phyloP scores from a whole-genome alignment of 495 filamentous ascomycete genomes.

The Terfezia claveryi region DNA sequence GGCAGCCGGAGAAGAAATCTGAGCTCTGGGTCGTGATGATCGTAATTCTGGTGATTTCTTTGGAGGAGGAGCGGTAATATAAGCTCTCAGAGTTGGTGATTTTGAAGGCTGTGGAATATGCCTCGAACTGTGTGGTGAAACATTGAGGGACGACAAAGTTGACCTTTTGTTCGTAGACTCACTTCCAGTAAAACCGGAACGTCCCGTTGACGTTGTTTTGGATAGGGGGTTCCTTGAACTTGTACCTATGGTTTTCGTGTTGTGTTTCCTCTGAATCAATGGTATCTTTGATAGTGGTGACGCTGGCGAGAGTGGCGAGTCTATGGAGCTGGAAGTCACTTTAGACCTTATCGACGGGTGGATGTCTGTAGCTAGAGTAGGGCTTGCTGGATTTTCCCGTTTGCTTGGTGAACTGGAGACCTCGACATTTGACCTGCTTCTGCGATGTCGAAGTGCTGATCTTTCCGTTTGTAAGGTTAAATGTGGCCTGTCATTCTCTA shows the following conservation, averaged over 20 bases:
- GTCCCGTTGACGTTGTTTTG: no score
- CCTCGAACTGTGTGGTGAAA: constrained; percentile 17
- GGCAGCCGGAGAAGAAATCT: constrained; percentile 4
- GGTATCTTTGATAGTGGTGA: not conserved
- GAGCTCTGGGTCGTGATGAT: constrained; percentile 8
- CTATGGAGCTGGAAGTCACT: no score
- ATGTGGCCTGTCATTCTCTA: constrained; percentile 2
- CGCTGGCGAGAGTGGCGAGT: not conserved
- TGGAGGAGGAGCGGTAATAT: constrained; percentile 38
- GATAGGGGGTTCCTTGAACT: no score
- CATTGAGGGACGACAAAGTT: constrained; percentile 6
- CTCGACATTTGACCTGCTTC: constrained; percentile 19
- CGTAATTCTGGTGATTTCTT: constrained; percentile 30
- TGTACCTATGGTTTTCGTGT: no score
- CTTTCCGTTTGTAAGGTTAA: not conserved
- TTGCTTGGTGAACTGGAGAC: constrained; percentile 26
- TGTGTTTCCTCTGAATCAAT: not conserved
- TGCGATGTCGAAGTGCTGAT: constrained; percentile 25
- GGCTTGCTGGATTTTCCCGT: no score
- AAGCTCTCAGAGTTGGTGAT: constrained; percentile 36
- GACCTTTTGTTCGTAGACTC: not conserved
- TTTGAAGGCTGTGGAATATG: constrained; percentile 19
- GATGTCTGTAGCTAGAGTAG: no score
- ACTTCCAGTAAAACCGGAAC: not conserved
- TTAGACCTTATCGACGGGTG: no score